A percentile compares a stretch with the other conserved stretches of the same genome.
Evolutionary conservation across 73 alveolate genomes (phyloP).

Genomic region (Tetrahymena thermophila): DNA sequence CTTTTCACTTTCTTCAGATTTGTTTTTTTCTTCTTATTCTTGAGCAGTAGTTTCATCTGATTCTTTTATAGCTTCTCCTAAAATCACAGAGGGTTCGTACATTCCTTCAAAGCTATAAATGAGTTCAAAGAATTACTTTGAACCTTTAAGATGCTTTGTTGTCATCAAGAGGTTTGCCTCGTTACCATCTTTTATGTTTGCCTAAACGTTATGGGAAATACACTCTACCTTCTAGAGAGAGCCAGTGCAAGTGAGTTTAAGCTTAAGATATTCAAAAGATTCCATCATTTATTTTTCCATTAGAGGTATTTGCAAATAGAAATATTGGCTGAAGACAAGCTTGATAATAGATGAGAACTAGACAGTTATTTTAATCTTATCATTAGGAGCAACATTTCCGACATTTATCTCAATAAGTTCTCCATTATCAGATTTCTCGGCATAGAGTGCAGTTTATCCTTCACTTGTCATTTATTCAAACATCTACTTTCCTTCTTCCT

Average conservation of each 20-base stretch:
- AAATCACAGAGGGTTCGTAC: not conserved
- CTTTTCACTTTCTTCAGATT: not conserved
- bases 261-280: not conserved
- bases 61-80: not conserved
- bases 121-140: not conserved
- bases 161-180: not conserved
- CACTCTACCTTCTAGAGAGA: not conserved
- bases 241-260: not conserved
- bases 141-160: not conserved
- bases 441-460: not conserved
- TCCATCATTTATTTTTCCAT: not conserved
- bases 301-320: not conserved
- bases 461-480: not conserved
- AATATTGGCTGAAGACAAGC: not conserved
- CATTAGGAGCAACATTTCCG: not conserved
- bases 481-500: not conserved
- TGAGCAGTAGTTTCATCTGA: not conserved
- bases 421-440: not conserved
- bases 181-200: not conserved
- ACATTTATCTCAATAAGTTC: not conserved
- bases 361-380: not conserved
- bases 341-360: not conserved
- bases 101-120: not conserved
- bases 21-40: not conserved
- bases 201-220: not conserved